A percentile compares a stretch with the other conserved stretches of the same genome.
Conservation (phyloP, 768 basidiomycete species). For the Termitomyces sp. region DNA sequence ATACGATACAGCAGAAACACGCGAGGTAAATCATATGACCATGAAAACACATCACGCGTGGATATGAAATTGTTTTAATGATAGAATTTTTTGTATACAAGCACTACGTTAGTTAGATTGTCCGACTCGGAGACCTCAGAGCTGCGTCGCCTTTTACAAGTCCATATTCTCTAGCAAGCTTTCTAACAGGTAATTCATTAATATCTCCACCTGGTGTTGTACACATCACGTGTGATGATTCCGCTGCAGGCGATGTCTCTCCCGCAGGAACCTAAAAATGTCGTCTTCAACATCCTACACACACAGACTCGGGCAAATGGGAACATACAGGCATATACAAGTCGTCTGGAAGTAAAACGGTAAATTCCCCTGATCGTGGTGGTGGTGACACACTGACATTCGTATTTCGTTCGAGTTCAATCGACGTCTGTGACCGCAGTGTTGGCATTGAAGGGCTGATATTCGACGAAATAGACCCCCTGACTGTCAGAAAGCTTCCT, state of each 20-base stretch:
- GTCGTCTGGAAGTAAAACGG: slow-evolving; percentile 9
- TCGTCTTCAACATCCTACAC: background rate
- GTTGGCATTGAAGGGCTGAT: background rate
- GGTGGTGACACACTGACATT: background rate
- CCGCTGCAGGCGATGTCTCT: slow-evolving; percentile 18
- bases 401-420: background rate
- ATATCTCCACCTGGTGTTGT: slow-evolving; percentile 14
- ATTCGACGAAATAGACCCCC: background rate
- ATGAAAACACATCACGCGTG: background rate
- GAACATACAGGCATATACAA: slow-evolving; percentile 12
- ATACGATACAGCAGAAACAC: background rate
- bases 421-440: background rate
- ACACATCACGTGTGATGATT: slow-evolving; percentile 17
- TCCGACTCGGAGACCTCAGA: background rate
- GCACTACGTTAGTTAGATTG: slow-evolving; percentile 1
- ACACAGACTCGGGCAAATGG: background rate
- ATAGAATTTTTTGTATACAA: background rate
- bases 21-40: slow-evolving; percentile 3
- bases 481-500: background rate
- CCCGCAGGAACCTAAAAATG: background rate
- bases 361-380: slow-evolving; percentile 4
- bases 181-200: background rate
- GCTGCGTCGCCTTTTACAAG: background rate
- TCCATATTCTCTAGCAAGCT: background rate
- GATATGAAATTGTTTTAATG: too few species aligned